Conservation (phyloP, 2,329 filamentous ascomycete genomes). For the Alternaria sp. region DNA sequence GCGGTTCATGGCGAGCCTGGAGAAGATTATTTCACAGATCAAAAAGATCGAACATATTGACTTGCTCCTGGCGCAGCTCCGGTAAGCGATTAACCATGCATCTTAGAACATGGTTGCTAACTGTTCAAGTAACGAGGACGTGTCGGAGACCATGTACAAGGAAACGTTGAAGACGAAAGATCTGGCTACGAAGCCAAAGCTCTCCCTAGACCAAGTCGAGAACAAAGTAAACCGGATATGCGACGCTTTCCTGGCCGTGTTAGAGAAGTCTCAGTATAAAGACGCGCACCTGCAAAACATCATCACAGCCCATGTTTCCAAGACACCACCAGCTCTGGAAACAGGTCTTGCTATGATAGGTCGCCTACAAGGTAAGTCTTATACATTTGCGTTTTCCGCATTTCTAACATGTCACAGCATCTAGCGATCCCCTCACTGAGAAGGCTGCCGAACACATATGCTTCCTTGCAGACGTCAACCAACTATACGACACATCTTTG, state of each 20-base stretch:
- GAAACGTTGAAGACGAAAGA: slow-evolving; percentile 69
- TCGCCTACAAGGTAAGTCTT: slow-evolving; percentile 61
- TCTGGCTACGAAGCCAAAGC: slow-evolving; percentile 20
- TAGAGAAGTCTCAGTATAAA: slow-evolving; percentile 61
- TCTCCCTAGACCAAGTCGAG: slow-evolving; percentile 27
- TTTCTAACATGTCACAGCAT: slow-evolving; percentile 20
- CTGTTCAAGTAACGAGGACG: slow-evolving; percentile 75
- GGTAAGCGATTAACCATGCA: slow-evolving; percentile 56
- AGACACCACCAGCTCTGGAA: slow-evolving; percentile 86
- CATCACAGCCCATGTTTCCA: slow-evolving; percentile 94
- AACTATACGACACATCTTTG: slow-evolving; percentile 86
- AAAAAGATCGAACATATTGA: slow-evolving; percentile 83
- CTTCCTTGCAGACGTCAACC: slow-evolving; percentile 93
- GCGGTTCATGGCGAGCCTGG: slow-evolving; percentile 79
- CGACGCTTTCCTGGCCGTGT: slow-evolving; percentile 75
- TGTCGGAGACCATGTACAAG: slow-evolving; percentile 90
- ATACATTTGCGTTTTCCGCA: too few relatives aligned
- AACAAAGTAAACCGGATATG: slow-evolving; percentile 88
- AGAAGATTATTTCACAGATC: slow-evolving; percentile 82
- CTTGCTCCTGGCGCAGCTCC: slow-evolving; percentile 84
- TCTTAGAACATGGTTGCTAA: slow-evolving; percentile 9
- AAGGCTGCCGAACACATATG: slow-evolving; percentile 95
- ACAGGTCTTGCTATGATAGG: slow-evolving; percentile 82
- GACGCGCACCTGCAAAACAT: slow-evolving; percentile 81
- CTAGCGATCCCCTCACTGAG: slow-evolving; percentile 69